Evolutionary conservation across 805 yeast species (phyloP), one percentile per base, ranked within the genome.

Genomic region (Pichia sporocuriosa): DNA sequence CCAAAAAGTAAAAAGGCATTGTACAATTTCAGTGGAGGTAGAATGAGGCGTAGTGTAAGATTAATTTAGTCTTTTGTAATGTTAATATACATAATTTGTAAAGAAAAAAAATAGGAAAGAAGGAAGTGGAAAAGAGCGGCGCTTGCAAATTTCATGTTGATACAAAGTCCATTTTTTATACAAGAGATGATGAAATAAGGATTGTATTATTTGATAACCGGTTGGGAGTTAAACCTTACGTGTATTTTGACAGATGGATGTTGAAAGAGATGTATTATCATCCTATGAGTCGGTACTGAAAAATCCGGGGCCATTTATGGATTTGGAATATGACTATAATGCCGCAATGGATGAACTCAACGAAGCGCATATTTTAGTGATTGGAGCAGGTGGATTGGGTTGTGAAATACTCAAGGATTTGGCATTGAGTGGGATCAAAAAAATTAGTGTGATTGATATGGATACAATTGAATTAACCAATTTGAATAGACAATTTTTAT

Each of bases 321-420:
- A 62, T 38, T 43, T 45, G 11, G 63, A 59, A 1, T 62, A 59
- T 37, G 57, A 61, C 1, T 35, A 51, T 3, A 49, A 48, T 16
- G 47, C 49, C 37, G 60, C 58, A 1, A 12, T 10, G 5, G 34
- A 31, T 13, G 50, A 52, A 28, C 36, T 63, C 9, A 35, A 15
- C 4, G 32, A 44, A 0, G 50, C 63, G n/a, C 57, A 61, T 37
- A 41, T 66, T 6, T 49, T 67, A 21, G 75, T 76, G 7, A 72
- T 83, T 34, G 94, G 94, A 2, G 90, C 90, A 1, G 94, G 94
- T 1, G 94, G 94, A 0, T 63, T 84, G 20, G 94, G 94, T 3
- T 84, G 94, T 61, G 93, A 84, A 58, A 79, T 84, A 24, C 61
- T 84, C 35, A 84, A 84, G 60, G 73, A 82, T 57, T 65, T 84